Percentiles rank a stretch among this genome's conserved stretches.
Conservation (phyloP, 2,329 filamentous ascomycete genomes). For the Alternaria novae-zelandiae region DNA sequence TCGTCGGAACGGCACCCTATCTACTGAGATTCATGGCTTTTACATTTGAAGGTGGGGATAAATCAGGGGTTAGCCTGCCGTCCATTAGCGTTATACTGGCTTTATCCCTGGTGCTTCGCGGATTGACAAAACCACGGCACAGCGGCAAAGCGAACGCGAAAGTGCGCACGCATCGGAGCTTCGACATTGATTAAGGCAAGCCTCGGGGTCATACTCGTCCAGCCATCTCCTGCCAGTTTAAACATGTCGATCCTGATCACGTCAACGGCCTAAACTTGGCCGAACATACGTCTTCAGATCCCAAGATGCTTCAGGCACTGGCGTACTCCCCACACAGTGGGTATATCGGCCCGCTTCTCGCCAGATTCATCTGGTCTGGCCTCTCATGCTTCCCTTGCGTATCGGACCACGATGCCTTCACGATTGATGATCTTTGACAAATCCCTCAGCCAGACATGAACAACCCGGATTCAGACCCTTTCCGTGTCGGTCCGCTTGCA, state of each 20-base stretch:
- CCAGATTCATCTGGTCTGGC: not conserved
- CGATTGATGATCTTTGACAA: not conserved
- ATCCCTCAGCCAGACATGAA: not conserved
- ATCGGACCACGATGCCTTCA: not conserved
- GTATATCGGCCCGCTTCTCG: not conserved
- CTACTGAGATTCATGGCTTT: not conserved
- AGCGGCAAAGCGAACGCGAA: not conserved
- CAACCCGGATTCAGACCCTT: not conserved
- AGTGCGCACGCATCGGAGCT: not conserved
- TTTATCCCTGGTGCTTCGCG: not conserved
- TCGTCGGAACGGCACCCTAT: not conserved
- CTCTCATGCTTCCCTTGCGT: not conserved
- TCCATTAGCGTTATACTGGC: not conserved
- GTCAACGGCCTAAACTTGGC: not conserved
- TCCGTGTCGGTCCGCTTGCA: slow-evolving; percentile 14
- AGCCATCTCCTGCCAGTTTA: not conserved
- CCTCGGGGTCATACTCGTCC: not conserved
- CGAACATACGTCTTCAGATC: not conserved
- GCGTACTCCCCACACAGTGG: not conserved
- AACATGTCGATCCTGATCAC: not conserved
- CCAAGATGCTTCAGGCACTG: not conserved
- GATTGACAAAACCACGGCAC: not conserved
- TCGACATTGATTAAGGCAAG: not conserved
- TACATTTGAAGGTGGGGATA: not conserved
- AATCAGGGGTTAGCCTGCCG: not conserved